phyloP scores from a whole-genome alignment of 1,139 yeast species.

The Pichia kudriavzevii region DNA sequence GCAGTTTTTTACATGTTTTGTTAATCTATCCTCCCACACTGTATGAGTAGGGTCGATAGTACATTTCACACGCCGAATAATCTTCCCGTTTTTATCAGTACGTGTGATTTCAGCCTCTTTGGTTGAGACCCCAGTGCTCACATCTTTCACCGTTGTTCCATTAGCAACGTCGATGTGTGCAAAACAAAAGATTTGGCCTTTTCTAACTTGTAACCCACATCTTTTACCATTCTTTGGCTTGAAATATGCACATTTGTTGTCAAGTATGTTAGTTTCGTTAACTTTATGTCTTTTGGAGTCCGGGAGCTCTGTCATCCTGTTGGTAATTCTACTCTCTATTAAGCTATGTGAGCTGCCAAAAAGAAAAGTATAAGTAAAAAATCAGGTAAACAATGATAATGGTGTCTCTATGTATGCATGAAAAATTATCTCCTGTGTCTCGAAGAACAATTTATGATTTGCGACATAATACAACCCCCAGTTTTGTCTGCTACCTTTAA shows the following conservation, averaged over 20 bases:
- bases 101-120: conserved; percentile 14
- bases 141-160: not conserved
- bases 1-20: conserved; percentile 57
- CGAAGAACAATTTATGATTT: too few relatives aligned
- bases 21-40: conserved; percentile 54
- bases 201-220: conserved; percentile 57
- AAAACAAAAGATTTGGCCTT: conserved; percentile 48
- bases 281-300: conserved; percentile 5
- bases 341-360: too few relatives aligned
- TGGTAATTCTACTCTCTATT: too few relatives aligned
- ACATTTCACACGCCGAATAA: conserved; percentile 55
- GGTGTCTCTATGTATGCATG: too few relatives aligned
- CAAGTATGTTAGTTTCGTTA: not conserved
- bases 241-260: conserved; percentile 21
- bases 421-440: too few relatives aligned
- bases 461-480: too few relatives aligned
- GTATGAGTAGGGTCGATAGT: conserved; percentile 73
- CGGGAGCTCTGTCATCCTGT: too few relatives aligned
- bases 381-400: too few relatives aligned
- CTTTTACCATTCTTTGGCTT: conserved; percentile 20
- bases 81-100: conserved; percentile 21
- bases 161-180: conserved; percentile 39
- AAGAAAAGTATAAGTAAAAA: too few relatives aligned
- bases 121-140: not conserved
- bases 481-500: too few relatives aligned